phyloP scores from a whole-genome alignment of 116 monocot genomes.

The Posidonia oceanica region DNA sequence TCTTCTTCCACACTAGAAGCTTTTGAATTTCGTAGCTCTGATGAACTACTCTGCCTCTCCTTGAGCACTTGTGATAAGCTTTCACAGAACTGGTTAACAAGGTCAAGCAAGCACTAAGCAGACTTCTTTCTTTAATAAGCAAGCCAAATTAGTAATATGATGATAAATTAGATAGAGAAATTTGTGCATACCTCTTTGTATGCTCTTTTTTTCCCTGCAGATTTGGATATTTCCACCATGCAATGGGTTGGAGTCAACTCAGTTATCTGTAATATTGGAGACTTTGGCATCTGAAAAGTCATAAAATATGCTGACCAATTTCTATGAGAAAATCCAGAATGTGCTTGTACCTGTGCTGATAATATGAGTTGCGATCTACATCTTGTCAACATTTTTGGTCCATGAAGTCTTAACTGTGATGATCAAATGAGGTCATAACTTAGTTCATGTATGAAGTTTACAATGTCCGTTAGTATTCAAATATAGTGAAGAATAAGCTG shows the following conservation, averaged over 20 bases:
- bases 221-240: conserved; percentile 48
- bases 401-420: conserved; percentile 43
- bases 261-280: conserved; percentile 30
- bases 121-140: too few relatives aligned
- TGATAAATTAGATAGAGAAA: background rate
- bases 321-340: too few relatives aligned
- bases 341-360: conserved; percentile 42
- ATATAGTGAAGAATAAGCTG: too few relatives aligned
- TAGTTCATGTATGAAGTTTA: too few relatives aligned
- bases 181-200: conserved; percentile 40
- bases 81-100: conserved; percentile 37
- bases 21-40: conserved; percentile 2
- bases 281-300: background rate
- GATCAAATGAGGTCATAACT: background rate
- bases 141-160: background rate
- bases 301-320: too few relatives aligned
- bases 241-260: conserved; percentile 56
- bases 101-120: background rate
- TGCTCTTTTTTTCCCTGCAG: conserved; percentile 26
- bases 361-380: conserved; percentile 30
- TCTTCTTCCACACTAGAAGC: background rate
- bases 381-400: conserved; percentile 20
- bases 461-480: too few relatives aligned
- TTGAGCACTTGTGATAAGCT: conserved; percentile 38
- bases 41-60: conserved; percentile 7